Percentiles rank a stretch among this genome's conserved stretches.
Evolutionary conservation across 225 moss, liverwort and hornwort genomes (phyloP).

Genomic region (Antitrichia curtipendula): DNA sequence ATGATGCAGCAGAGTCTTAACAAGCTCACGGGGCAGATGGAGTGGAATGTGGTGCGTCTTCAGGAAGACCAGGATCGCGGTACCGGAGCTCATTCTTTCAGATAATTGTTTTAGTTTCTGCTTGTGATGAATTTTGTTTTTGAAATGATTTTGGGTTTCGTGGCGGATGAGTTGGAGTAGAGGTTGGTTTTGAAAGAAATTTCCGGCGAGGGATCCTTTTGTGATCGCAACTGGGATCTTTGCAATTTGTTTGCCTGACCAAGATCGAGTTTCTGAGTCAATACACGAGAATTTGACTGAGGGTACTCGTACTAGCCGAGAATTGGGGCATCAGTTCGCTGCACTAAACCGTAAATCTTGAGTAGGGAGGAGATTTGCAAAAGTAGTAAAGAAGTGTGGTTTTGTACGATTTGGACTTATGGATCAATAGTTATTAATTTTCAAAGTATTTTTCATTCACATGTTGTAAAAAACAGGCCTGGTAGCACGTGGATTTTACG

Average conservation of each 20-base stretch:
- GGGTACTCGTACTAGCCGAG: not conserved
- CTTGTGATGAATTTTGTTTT: not conserved
- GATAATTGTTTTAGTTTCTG: not conserved
- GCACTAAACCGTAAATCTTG: not conserved
- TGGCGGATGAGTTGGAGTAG: not conserved
- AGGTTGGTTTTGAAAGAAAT: not conserved
- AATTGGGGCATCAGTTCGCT: not conserved
- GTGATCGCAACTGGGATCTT: not conserved
- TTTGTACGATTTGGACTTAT: not conserved
- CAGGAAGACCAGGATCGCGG: conserved; percentile 11
- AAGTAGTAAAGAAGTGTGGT: not conserved
- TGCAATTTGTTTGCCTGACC: not conserved
- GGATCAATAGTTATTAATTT: not conserved
- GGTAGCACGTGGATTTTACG: not conserved
- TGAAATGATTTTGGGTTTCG: not conserved
- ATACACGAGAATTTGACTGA: not conserved
- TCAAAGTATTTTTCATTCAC: not conserved
- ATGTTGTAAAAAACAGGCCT: not conserved
- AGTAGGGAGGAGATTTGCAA: not conserved
- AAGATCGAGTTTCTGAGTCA: not conserved
- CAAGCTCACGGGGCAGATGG: conserved; percentile 60
- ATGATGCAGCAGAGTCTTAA: conserved; percentile 69
- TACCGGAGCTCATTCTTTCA: not conserved
- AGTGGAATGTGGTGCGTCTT: conserved; percentile 65
- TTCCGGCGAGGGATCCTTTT: not conserved